Evolutionary conservation across 495 filamentous ascomycete species (phyloP).

Genomic region (Daldinia loculata): DNA sequence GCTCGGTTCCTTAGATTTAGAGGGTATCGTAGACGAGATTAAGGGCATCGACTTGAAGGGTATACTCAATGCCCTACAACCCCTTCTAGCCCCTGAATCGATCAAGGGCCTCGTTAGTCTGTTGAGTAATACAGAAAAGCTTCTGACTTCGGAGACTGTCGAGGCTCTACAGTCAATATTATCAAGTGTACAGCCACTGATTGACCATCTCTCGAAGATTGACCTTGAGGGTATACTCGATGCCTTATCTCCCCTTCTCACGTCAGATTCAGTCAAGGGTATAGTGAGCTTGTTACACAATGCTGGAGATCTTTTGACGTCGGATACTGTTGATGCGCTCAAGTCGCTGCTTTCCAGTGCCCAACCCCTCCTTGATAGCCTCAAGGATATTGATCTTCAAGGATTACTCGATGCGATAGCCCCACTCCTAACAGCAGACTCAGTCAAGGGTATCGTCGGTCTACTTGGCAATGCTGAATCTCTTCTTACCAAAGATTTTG

Average conservation of each 20-base stretch:
- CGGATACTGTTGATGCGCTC: slow-evolving; percentile 55
- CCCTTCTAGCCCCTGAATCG: slow-evolving; percentile 53
- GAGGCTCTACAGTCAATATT: slow-evolving; percentile 51
- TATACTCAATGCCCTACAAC: slow-evolving; percentile 51
- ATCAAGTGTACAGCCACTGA: slow-evolving; percentile 38
- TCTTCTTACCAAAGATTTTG: slow-evolving; percentile 46
- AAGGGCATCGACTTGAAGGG: slow-evolving; percentile 56
- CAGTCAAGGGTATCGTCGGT: slow-evolving; percentile 51
- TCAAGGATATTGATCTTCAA: slow-evolving; percentile 43
- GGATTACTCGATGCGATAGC: slow-evolving; percentile 36
- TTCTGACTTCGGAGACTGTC: slow-evolving; percentile 52
- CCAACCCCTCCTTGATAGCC: slow-evolving; percentile 42
- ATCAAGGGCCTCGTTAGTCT: slow-evolving; percentile 56
- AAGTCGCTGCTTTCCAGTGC: slow-evolving; percentile 44
- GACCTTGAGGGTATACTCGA: slow-evolving; percentile 41
- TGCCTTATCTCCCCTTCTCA: slow-evolving; percentile 47
- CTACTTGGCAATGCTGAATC: slow-evolving; percentile 51
- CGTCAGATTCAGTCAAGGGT: slow-evolving; percentile 49
- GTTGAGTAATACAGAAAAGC: slow-evolving; percentile 50
- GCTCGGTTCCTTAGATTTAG: slow-evolving; percentile 43
- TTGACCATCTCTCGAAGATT: slow-evolving; percentile 36
- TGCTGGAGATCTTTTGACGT: slow-evolving; percentile 53
- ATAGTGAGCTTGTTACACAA: slow-evolving; percentile 55
- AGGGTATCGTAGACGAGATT: slow-evolving; percentile 44
- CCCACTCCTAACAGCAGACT: slow-evolving; percentile 49